These are phyloP conservation scores for Boechera stricta DNA, from an alignment of 345 rosid genomes.

Conservation along the genomic window DNA sequence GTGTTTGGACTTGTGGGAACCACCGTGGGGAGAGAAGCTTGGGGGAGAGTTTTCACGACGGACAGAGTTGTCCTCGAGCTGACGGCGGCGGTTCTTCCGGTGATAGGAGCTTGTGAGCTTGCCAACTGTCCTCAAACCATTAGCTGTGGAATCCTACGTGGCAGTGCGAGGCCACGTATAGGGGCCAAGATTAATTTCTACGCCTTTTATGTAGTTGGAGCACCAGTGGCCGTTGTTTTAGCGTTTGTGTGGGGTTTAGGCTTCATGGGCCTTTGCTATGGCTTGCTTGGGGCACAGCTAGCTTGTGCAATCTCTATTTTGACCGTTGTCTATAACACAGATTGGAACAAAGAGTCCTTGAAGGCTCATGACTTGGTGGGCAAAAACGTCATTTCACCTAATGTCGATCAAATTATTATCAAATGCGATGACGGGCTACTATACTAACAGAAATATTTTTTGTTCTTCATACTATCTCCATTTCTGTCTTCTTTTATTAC, in stretches of 20 bases:
- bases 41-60: constrained; percentile 71
- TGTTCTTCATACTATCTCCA: constrained; percentile 24
- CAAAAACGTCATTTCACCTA: constrained; percentile 40
- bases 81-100: constrained; percentile 66
- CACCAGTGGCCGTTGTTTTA: constrained; percentile 68
- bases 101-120: constrained; percentile 89
- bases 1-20: constrained; percentile 65
- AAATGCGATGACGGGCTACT: constrained; percentile 52
- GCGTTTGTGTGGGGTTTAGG: constrained; percentile 69
- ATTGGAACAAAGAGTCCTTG: constrained; percentile 77
- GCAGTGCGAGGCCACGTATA: constrained; percentile 78
- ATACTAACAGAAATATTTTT: constrained; percentile 25
- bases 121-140: constrained; percentile 96
- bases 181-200: constrained; percentile 75
- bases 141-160: constrained; percentile 84
- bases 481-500: constrained; percentile 9
- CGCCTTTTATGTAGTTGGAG: constrained; percentile 86
- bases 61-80: constrained; percentile 64
- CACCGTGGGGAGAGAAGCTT: constrained; percentile 63
- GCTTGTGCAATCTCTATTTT: constrained; percentile 72
- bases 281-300: constrained; percentile 82
- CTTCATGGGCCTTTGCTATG: constrained; percentile 88
- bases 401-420: constrained; percentile 43
- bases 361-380: constrained; percentile 78
- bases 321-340: constrained; percentile 66